Base-by-base conservation (phyloP, 331 rosid genomes). In the Spiraea crenata region DNA sequence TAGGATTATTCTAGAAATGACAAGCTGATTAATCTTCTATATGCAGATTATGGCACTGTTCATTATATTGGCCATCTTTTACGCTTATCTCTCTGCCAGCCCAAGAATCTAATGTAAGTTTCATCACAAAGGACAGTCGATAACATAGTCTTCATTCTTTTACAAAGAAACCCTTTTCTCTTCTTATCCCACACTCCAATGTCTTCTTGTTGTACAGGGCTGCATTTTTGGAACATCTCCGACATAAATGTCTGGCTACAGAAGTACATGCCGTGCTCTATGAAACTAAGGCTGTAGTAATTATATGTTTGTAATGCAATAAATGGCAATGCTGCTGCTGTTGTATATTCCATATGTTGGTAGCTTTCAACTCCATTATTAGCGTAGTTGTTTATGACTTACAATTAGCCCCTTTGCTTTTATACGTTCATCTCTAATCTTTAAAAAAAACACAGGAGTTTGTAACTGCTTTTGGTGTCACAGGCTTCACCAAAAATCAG, bases 1-100 rank as follows among this genome's bases (percentile, higher is more conserved):
- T 15, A 57, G 61, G 2, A 34, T 57, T 8, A 63, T 51, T 48
- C 49, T 3, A 9, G 42, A 71, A 25, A 34, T 5, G 3, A 47
- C 47, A 20, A 37, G 57, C 84, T 79, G 65, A 82, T 69, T 25
- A 52, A 45, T 31, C 19, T 54, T 70, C 37, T 25, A 68, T 40
- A 64, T 89, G 88, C 91, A 93, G 99, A 80, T 90, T 81, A 40
- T 89, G 81, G 35, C 91, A 3, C 61, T 93, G 80, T 40, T 85
- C 70, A 71, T 86, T 73, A 46, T 82, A 34, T 54, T 93, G 64
- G 79, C 92, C 70, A 77, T 91, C 85, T 31, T 87, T 46, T 81
- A 82, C 35, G 89, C 96, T 0, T 93, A 86, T 72, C 70, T 85
- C 76, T 73, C 86, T 14, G 81, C 92, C 57, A 80, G 85, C 62